Conservation (phyloP, 1,284 basidiomycete species). For the Papiliotrema terrestris region DNA sequence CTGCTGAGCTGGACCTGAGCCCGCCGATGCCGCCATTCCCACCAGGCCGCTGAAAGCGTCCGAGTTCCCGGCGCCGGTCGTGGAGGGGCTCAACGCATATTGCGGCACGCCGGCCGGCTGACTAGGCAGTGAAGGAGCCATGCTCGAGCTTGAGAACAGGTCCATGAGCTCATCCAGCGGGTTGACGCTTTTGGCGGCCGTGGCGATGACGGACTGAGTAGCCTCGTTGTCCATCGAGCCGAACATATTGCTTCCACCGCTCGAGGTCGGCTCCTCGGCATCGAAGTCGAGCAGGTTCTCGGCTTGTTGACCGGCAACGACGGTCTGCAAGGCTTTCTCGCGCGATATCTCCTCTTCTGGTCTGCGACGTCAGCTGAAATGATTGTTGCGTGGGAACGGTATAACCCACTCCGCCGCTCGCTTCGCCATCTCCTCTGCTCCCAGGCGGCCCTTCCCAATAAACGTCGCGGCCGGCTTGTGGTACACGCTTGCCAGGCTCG, state of each 20-base stretch:
- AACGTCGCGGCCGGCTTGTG: conserved; percentile 94
- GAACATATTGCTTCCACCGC: neutral
- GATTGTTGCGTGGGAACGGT: neutral
- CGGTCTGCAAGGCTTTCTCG: conserved; percentile 82
- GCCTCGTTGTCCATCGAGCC: conserved; percentile 9
- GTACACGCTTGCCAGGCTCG: conserved; percentile 84
- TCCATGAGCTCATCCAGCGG: conserved; percentile 87
- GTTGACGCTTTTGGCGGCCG: conserved; percentile 55
- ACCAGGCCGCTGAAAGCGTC: neutral
- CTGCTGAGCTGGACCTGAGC: neutral
- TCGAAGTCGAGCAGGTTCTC: conserved; percentile 95
- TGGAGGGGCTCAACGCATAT: neutral
- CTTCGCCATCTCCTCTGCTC: conserved; percentile 75
- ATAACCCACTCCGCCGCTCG: conserved; percentile 62
- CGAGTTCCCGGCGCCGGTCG: neutral
- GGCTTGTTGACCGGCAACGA: conserved; percentile 82
- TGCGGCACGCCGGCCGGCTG: conserved; percentile 17
- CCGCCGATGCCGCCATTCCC: neutral
- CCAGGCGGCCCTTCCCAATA: conserved; percentile 75
- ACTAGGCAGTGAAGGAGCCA: conserved; percentile 36
- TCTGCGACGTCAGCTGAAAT: conserved; percentile 31
- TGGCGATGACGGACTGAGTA: conserved; percentile 31
- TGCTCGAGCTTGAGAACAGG: conserved; percentile 64
- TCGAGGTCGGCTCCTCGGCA: conserved; percentile 57
- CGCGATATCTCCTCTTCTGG: conserved; percentile 61